These are phyloP conservation scores for Rhexocercosporidium sp. DNA, from an alignment of 2,329 filamentous ascomycete genomes.

Conservation along the genomic window DNA sequence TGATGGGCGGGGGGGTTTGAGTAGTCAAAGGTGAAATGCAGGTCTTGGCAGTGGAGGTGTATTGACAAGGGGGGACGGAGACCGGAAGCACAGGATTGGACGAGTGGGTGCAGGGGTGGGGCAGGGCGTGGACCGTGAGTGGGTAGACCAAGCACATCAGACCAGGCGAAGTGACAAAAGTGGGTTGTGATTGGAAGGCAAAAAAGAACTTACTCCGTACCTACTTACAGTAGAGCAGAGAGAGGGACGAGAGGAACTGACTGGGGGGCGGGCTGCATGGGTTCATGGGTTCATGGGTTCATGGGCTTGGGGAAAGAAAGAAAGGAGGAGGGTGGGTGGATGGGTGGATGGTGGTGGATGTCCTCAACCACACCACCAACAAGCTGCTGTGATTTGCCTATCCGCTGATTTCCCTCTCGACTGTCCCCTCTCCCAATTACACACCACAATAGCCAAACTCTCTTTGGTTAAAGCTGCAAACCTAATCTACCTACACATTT, in stretches of 20 bases:
- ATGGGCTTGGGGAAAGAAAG: background rate
- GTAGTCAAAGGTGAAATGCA: constrained; percentile 17
- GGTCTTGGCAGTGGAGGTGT: constrained; percentile 14
- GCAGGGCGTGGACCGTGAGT: background rate
- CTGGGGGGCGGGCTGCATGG: no score
- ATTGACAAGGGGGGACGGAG: constrained; percentile 4
- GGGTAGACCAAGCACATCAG: background rate
- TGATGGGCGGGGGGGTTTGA: constrained; percentile 34
- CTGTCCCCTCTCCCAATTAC: background rate
- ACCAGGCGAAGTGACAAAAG: background rate
- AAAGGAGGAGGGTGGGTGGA: background rate
- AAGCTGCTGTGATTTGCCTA: background rate
- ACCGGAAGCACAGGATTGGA: background rate
- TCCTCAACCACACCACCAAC: background rate
- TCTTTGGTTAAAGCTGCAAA: background rate
- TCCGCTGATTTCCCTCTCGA: background rate
- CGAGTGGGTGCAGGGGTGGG: background rate
- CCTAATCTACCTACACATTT: background rate
- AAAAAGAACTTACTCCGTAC: no score
- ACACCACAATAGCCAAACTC: background rate
- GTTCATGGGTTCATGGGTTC: no score
- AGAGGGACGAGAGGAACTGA: background rate
- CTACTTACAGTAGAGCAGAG: background rate
- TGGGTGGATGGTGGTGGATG: no score
- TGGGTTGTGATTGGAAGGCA: no score